phyloP scores from a whole-genome alignment of 2,329 filamentous ascomycete genomes.

The Exserohilum rostratum region DNA sequence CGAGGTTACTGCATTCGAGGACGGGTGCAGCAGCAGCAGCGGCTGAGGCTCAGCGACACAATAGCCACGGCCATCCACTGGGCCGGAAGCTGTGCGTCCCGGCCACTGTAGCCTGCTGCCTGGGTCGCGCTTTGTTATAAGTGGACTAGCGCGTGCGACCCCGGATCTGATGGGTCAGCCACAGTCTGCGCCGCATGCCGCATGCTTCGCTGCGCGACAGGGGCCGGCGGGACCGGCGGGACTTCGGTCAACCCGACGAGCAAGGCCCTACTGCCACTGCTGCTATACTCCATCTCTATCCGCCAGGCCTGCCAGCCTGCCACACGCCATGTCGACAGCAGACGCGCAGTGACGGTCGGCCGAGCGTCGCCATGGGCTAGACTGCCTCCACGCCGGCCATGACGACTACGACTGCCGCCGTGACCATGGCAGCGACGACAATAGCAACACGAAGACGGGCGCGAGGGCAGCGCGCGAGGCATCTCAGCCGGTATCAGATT shows the following conservation, averaged over 20 bases:
- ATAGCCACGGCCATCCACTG: conserved; percentile 10
- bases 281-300: too few relatives aligned
- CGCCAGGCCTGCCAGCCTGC: background rate
- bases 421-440: background rate
- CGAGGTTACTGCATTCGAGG: conserved; percentile 32
- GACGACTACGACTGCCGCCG: conserved; percentile 2
- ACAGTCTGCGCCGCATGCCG: conserved; percentile 18
- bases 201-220: conserved; percentile 2
- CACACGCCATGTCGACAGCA: background rate
- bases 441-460: background rate
- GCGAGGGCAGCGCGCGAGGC: too few relatives aligned
- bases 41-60: conserved; percentile 24
- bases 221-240: conserved; percentile 14
- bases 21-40: conserved; percentile 13
- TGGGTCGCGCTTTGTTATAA: conserved; percentile 9
- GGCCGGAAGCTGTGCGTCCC: conserved; percentile 27
- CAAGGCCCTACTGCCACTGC: background rate
- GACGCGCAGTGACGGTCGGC: too few relatives aligned
- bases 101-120: conserved; percentile 19
- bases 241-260: conserved; percentile 16
- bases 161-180: conserved; percentile 24
- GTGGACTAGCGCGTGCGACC: conserved; percentile 5
- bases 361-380: too few relatives aligned
- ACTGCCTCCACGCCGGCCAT: background rate
- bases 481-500: conserved; percentile 24